Percentiles rank a stretch among this genome's conserved stretches.
Evolutionary conservation across 805 yeast species (phyloP).

Genomic region (Starmerella tilneyi): DNA sequence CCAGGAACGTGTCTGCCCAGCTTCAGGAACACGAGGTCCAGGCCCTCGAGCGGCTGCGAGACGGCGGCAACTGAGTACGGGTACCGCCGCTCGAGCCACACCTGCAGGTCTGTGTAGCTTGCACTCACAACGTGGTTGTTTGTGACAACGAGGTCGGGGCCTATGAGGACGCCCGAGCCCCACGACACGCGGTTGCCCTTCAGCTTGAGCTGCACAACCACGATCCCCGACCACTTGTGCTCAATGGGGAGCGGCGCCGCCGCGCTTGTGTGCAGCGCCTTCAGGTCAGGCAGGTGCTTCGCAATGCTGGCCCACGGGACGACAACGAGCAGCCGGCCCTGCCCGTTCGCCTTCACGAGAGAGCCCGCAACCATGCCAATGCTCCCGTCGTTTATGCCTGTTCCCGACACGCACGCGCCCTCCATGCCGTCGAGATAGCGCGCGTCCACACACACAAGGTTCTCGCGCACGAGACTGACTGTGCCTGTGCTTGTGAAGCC

Average conservation of each 20-base stretch:
- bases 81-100: slow-evolving; percentile 16
- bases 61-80: slow-evolving; percentile 15
- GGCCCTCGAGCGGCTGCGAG: slow-evolving; percentile 26
- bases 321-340: slow-evolving; percentile 28
- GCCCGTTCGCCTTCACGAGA: slow-evolving; percentile 27
- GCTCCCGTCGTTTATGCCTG: slow-evolving; percentile 10
- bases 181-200: slow-evolving; percentile 27
- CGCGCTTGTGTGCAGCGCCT: neutral
- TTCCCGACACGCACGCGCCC: slow-evolving; percentile 26
- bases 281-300: neutral
- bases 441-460: slow-evolving; percentile 26
- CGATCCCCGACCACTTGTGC: slow-evolving; percentile 16
- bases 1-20: slow-evolving; percentile 16
- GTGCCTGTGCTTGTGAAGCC: slow-evolving; percentile 28
- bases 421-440: slow-evolving; percentile 33
- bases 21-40: slow-evolving; percentile 29
- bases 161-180: slow-evolving; percentile 33
- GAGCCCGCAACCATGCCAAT: slow-evolving; percentile 29
- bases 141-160: slow-evolving; percentile 27
- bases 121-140: slow-evolving; percentile 30
- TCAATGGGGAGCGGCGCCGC: neutral
- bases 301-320: slow-evolving; percentile 28
- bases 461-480: slow-evolving; percentile 20
- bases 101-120: slow-evolving; percentile 11
- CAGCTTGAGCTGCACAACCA: slow-evolving; percentile 15